Percentiles rank a stretch among this genome's conserved stretches.
phyloP scores from a whole-genome alignment of 116 monocot genomes.

The Zostera marina region DNA sequence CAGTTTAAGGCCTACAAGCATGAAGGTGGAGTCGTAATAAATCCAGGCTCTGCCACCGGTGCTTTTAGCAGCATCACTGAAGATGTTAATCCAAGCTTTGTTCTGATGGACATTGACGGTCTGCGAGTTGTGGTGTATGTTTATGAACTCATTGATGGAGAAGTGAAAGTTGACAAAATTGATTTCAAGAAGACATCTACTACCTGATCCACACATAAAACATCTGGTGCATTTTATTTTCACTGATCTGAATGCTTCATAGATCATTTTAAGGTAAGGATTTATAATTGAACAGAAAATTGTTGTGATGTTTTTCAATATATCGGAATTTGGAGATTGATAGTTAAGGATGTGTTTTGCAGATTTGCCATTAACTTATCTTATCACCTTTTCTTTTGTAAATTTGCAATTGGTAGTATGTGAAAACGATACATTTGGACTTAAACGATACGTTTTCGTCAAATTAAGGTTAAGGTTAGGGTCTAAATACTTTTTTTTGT shows the following conservation, averaged over 20 bases:
- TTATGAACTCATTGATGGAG: slow-evolving; percentile 90
- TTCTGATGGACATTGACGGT: slow-evolving; percentile 92
- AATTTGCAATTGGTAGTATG: too few species aligned
- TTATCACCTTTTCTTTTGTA: too few species aligned
- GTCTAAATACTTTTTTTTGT: too few species aligned
- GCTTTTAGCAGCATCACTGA: slow-evolving; percentile 83
- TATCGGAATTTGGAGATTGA: too few species aligned
- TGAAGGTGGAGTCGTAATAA: slow-evolving; percentile 93
- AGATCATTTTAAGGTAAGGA: too few species aligned
- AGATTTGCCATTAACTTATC: too few species aligned
- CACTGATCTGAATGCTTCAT: slow-evolving; percentile 13
- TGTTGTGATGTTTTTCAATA: too few species aligned
- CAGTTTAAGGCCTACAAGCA: slow-evolving; percentile 99
- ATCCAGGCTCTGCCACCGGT: slow-evolving; percentile 89
- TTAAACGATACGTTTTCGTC: too few species aligned
- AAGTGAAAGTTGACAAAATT: slow-evolving; percentile 91
- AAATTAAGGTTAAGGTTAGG: too few species aligned
- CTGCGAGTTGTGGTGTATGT: slow-evolving; percentile 84
- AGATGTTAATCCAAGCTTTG: slow-evolving; percentile 89
- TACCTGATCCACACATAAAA: slow-evolving; percentile 9
- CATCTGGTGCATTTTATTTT: slow-evolving; percentile 6
- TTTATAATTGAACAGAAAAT: too few species aligned
- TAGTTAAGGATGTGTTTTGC: too few species aligned
- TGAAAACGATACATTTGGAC: too few species aligned
- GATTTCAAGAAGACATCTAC: slow-evolving; percentile 88